Percentiles rank a stretch among this genome's conserved stretches.
These are phyloP conservation scores for Physcomitrium patens DNA, from an alignment of 225 moss, liverwort and hornwort species.

Conservation along the genomic window DNA sequence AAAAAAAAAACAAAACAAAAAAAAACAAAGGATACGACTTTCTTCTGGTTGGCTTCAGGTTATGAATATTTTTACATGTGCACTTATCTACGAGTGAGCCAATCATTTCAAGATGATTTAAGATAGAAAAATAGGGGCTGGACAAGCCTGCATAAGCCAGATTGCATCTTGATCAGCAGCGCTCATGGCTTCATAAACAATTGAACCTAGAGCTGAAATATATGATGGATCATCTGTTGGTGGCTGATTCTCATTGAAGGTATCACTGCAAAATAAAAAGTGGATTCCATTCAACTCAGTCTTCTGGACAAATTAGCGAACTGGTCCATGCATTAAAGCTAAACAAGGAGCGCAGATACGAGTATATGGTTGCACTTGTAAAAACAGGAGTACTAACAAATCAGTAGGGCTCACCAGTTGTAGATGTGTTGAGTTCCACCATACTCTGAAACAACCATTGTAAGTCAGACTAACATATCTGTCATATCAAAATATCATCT, in stretches of 20 bases:
- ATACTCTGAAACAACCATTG: constrained; percentile 67
- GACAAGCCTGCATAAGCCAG: constrained; percentile 92
- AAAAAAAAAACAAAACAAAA: no score
- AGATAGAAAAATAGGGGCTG: constrained; percentile 4
- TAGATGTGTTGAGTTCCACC: constrained; percentile 91
- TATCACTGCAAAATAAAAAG: constrained; percentile 56
- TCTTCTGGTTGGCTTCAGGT: neutral
- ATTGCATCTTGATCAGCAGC: constrained; percentile 79
- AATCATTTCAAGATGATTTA: neutral
- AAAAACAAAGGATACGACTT: neutral
- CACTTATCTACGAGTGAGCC: neutral
- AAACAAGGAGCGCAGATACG: neutral
- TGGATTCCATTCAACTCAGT: neutral
- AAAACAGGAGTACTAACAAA: neutral
- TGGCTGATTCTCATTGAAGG: constrained; percentile 93
- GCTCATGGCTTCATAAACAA: constrained; percentile 87
- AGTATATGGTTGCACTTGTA: neutral
- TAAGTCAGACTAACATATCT: constrained; percentile 18
- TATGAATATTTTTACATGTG: neutral
- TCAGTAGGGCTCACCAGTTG: constrained; percentile 64
- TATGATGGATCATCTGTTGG: constrained; percentile 84
- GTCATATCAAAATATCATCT: constrained; percentile 18
- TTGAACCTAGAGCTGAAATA: constrained; percentile 80
- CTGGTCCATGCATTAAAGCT: neutral
- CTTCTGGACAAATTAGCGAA: constrained; percentile 1